Evolutionary conservation across 2,329 filamentous ascomycete species (phyloP).

Genomic region (Penicillium sp.): DNA sequence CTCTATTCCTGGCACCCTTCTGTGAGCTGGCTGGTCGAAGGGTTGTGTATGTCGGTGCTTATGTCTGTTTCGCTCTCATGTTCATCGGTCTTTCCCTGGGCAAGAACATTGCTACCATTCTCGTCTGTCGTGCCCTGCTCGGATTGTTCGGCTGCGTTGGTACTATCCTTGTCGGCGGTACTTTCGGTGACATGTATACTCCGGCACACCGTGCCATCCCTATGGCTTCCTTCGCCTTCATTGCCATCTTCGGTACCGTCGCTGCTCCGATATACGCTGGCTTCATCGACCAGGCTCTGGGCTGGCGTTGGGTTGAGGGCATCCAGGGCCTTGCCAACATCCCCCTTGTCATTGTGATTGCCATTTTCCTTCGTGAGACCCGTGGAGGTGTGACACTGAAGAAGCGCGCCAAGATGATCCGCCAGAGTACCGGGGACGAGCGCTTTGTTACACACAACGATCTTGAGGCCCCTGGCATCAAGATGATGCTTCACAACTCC

Average conservation of each 20-base stretch:
- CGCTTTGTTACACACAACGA: slow-evolving; percentile 53
- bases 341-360: slow-evolving; percentile 47
- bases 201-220: slow-evolving; percentile 47
- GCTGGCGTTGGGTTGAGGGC: slow-evolving; percentile 56
- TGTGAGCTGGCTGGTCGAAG: slow-evolving; percentile 51
- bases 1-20: slow-evolving; percentile 51
- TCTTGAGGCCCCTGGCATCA: slow-evolving; percentile 50
- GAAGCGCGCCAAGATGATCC: slow-evolving; percentile 51
- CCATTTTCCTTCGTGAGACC: slow-evolving; percentile 48
- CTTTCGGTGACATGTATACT: slow-evolving; percentile 51
- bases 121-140: slow-evolving; percentile 48
- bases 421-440: slow-evolving; percentile 49
- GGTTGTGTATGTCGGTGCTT: slow-evolving; percentile 48
- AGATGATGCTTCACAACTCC: slow-evolving; percentile 42
- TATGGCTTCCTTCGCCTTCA: slow-evolving; percentile 51
- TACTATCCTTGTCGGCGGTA: slow-evolving; percentile 52
- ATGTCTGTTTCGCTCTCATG: slow-evolving; percentile 47
- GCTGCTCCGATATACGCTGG: slow-evolving; percentile 55
- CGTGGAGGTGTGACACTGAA: slow-evolving; percentile 49
- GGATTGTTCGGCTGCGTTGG: slow-evolving; percentile 53
- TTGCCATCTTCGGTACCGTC: slow-evolving; percentile 54
- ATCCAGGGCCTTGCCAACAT: slow-evolving; percentile 54
- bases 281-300: slow-evolving; percentile 53
- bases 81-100: slow-evolving; percentile 51
- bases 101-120: slow-evolving; percentile 50